Evolutionary conservation across 345 rosid genomes (phyloP).

Genomic region (Erodium maritimum): DNA sequence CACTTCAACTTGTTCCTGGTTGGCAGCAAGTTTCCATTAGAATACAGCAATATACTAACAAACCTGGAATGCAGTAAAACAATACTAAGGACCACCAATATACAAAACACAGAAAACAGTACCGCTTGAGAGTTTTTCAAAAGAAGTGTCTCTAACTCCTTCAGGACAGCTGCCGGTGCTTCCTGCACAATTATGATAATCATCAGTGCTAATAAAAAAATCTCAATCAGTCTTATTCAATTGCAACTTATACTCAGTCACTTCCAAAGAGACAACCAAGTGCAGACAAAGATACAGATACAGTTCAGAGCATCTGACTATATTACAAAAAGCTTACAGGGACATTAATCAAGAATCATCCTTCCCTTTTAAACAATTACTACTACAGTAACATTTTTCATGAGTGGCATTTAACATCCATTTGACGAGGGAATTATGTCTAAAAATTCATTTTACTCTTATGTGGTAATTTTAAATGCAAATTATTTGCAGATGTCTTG

Average conservation of each 20-base stretch:
- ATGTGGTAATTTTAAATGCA: neutral
- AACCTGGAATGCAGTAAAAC: neutral
- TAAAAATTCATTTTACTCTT: neutral
- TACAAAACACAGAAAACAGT: constrained; percentile 7
- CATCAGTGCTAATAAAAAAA: neutral
- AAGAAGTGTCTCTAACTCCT: constrained; percentile 65
- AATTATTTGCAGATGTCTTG: too few species aligned
- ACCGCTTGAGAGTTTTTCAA: constrained; percentile 67
- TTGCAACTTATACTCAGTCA: neutral
- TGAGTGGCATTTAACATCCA: neutral
- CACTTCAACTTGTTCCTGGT: constrained; percentile 85
- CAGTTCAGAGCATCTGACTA: neutral
- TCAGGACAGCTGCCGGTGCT: constrained; percentile 47
- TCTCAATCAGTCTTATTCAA: neutral
- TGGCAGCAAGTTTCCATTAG: neutral
- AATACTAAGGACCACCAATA: neutral
- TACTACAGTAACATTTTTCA: neutral
- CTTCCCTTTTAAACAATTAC: neutral
- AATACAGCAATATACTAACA: neutral
- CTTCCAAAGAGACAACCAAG: neutral
- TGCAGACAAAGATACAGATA: neutral
- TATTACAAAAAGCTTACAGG: neutral
- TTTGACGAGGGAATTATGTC: neutral
- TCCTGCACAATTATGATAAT: constrained; percentile 31
- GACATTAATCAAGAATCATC: neutral